Percentiles rank a stretch among this genome's conserved stretches.
These are phyloP conservation scores for Termitomyces sp. DNA, from an alignment of 768 basidiomycete genomes.

Conservation along the genomic window DNA sequence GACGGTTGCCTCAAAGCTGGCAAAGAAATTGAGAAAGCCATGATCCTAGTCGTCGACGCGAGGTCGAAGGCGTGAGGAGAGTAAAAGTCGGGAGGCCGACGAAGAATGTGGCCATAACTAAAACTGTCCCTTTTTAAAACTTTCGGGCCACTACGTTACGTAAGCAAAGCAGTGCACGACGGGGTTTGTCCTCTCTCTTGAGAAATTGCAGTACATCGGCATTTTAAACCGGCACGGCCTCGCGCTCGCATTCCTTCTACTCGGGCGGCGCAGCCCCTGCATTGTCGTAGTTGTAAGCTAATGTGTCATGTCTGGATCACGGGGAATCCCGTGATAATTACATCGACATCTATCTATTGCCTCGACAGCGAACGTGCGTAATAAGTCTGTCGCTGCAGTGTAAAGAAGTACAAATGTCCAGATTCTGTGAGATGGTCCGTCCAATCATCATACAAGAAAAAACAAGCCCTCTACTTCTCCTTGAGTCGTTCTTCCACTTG, in stretches of 20 bases:
- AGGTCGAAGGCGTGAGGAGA: neutral
- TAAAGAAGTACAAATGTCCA: neutral
- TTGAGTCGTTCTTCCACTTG: conserved; percentile 66
- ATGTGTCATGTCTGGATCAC: neutral
- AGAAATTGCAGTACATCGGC: neutral
- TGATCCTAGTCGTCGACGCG: neutral
- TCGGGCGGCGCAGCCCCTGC: neutral
- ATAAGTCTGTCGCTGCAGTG: neutral
- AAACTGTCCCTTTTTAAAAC: conserved; percentile 4
- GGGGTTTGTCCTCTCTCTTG: neutral
- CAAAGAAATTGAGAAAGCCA: conserved; percentile 14
- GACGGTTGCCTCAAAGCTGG: conserved; percentile 15
- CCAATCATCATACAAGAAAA: neutral
- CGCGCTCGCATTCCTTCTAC: neutral
- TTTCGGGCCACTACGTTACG: conserved; percentile 4
- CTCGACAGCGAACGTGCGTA: neutral
- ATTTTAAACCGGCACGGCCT: neutral
- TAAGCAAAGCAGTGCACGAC: conserved; percentile 11
- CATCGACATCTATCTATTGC: neutral
- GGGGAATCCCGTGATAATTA: neutral
- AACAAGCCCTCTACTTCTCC: conserved; percentile 28
- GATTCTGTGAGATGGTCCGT: neutral
- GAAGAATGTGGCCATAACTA: neutral
- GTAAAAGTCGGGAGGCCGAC: neutral
- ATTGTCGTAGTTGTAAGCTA: no score